Percentiles rank a stretch among this genome's conserved stretches.
Conservation (phyloP, 495 filamentous ascomycete genomes). For the Elaphomyces granulatus region DNA sequence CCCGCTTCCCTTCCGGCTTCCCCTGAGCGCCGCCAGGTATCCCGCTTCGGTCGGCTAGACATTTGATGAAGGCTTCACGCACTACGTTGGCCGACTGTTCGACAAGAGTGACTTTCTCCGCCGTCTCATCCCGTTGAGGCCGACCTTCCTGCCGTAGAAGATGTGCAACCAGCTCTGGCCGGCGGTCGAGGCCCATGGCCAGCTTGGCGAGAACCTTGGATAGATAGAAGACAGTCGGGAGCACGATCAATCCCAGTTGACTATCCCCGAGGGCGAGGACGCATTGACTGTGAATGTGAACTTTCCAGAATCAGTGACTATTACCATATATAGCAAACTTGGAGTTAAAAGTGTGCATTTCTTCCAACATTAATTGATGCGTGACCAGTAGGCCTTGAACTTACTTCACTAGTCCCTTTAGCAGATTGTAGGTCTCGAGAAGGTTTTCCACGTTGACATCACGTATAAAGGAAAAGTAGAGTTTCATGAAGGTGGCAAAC, state of each 20-base stretch:
- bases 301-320: background rate
- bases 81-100: slow-evolving; percentile 77
- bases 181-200: slow-evolving; percentile 64
- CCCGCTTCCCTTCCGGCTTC: slow-evolving; percentile 65
- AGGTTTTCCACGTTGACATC: slow-evolving; percentile 64
- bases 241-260: slow-evolving; percentile 60
- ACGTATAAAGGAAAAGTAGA: slow-evolving; percentile 65
- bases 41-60: slow-evolving; percentile 65
- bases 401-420: slow-evolving; percentile 59
- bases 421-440: slow-evolving; percentile 55
- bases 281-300: slow-evolving; percentile 38
- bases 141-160: slow-evolving; percentile 36
- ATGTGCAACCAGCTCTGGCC: slow-evolving; percentile 53
- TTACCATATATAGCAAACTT: too few species aligned
- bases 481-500: slow-evolving; percentile 61
- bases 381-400: slow-evolving; percentile 11
- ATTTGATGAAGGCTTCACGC: slow-evolving; percentile 80
- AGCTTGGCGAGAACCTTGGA: slow-evolving; percentile 62
- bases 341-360: slow-evolving; percentile 3
- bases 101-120: slow-evolving; percentile 57
- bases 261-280: slow-evolving; percentile 68
- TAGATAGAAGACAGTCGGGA: slow-evolving; percentile 62
- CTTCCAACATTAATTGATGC: background rate
- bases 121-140: slow-evolving; percentile 36
- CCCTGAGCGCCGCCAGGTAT: slow-evolving; percentile 34